Percentiles rank a stretch among this genome's conserved stretches.
These are phyloP conservation scores for Teratosphaeria viscida DNA, from an alignment of 2,329 filamentous ascomycete genomes.

Conservation along the genomic window DNA sequence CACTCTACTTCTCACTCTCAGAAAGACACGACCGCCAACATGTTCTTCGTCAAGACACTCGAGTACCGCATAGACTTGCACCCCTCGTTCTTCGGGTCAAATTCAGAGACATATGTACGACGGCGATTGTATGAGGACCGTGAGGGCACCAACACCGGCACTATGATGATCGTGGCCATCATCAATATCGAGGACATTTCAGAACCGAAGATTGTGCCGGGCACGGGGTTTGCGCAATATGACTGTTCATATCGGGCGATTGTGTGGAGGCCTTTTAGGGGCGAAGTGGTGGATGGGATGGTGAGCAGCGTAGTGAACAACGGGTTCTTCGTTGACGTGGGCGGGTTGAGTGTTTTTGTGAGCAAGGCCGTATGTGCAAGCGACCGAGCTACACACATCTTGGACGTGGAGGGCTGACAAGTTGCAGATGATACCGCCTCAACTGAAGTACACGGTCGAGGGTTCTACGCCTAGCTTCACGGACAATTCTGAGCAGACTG, in stretches of 20 bases:
- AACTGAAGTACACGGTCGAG: constrained; percentile 90
- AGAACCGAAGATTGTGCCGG: constrained; percentile 73
- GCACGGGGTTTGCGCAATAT: constrained; percentile 86
- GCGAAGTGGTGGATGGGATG: constrained; percentile 93
- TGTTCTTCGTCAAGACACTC: constrained; percentile 98
- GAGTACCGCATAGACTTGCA: constrained; percentile 91
- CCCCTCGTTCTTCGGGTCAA: constrained; percentile 90
- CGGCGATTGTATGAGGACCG: constrained; percentile 85
- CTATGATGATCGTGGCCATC: constrained; percentile 96
- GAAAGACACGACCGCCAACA: constrained; percentile 29
- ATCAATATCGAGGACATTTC: constrained; percentile 95
- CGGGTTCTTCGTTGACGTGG: constrained; percentile 80
- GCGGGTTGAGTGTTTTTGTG: constrained; percentile 68
- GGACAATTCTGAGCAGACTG: constrained; percentile 85
- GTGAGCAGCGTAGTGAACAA: constrained; percentile 85
- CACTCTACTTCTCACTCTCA: neutral
- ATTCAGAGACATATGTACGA: constrained; percentile 84
- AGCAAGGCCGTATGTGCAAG: constrained; percentile 62
- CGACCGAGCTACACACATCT: neutral
- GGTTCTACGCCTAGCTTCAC: constrained; percentile 95
- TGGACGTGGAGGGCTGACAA: neutral
- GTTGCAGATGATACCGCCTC: constrained; percentile 69
- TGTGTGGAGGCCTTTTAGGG: constrained; percentile 95
- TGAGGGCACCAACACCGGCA: constrained; percentile 88
- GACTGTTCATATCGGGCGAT: constrained; percentile 91